Percentiles rank a stretch among this genome's conserved stretches.
Evolutionary conservation across 164 flowering plant species (phyloP).

Genomic region (Magnolia sinica): DNA sequence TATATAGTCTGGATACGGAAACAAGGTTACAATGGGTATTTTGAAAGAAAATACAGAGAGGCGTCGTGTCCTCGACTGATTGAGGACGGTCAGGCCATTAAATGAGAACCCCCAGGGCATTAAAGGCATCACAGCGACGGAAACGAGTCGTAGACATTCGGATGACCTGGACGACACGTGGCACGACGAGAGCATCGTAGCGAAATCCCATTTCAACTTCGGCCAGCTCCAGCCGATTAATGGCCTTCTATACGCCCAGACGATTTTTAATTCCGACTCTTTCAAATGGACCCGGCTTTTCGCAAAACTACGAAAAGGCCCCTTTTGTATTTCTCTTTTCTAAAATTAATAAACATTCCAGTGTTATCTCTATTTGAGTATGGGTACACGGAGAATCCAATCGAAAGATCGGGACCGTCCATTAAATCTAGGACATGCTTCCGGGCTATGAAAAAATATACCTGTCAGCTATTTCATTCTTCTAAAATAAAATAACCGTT

Average conservation of each 20-base stretch:
- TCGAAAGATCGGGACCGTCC: too few species aligned
- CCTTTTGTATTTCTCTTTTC: too few species aligned
- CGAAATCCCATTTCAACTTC: neutral
- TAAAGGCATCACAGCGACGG: neutral
- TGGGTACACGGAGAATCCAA: too few species aligned
- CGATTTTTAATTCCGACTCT: neutral
- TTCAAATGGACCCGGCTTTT: too few species aligned
- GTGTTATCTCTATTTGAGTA: too few species aligned
- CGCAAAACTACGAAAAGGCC: too few species aligned
- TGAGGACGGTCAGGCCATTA: neutral
- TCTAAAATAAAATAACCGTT: too few species aligned
- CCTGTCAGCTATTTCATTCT: too few species aligned
- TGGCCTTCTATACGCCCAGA: neutral
- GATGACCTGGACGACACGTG: constrained; percentile 3
- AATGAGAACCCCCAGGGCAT: neutral
- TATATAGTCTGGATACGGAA: neutral
- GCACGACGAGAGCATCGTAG: neutral
- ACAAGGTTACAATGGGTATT: neutral
- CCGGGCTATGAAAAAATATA: too few species aligned
- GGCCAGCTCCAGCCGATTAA: neutral
- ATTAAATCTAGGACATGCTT: too few species aligned
- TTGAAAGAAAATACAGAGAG: neutral
- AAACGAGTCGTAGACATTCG: neutral
- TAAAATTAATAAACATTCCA: too few species aligned
- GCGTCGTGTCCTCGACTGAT: neutral